Percentiles rank a stretch among this genome's conserved stretches.
These are phyloP conservation scores for Teratosphaeria nubilosa DNA, from an alignment of 2,329 filamentous ascomycete genomes.

Conservation along the genomic window DNA sequence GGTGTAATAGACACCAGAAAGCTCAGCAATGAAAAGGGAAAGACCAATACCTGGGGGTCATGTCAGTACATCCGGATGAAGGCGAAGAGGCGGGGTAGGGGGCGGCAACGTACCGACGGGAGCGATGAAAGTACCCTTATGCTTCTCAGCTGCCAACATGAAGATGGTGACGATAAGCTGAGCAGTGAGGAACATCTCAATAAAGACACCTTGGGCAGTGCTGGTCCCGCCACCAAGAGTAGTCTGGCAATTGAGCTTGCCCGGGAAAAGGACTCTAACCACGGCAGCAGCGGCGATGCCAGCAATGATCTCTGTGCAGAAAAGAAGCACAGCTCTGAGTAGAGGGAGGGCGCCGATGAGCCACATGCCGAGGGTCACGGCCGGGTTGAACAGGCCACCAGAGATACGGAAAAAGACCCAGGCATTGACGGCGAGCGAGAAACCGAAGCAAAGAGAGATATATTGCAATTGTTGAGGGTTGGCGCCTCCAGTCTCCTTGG, in stretches of 20 bases:
- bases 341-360: slow-evolving; percentile 17
- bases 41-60: slow-evolving; percentile 49
- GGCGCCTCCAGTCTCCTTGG: slow-evolving; percentile 16
- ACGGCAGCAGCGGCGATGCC: slow-evolving; percentile 23
- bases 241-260: background rate
- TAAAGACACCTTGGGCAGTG: slow-evolving; percentile 21
- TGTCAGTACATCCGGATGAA: background rate
- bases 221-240: background rate
- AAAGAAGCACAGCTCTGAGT: slow-evolving; percentile 21
- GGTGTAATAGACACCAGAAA: slow-evolving; percentile 19
- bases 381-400: slow-evolving; percentile 20
- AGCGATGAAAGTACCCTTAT: slow-evolving; percentile 42
- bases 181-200: slow-evolving; percentile 24
- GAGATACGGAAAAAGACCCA: slow-evolving; percentile 23
- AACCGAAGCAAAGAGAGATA: slow-evolving; percentile 27
- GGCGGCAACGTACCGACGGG: slow-evolving; percentile 40
- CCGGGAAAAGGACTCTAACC: slow-evolving; percentile 16
- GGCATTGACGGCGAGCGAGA: slow-evolving; percentile 21
- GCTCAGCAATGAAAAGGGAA: slow-evolving; percentile 49
- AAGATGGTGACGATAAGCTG: slow-evolving; percentile 24
- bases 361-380: slow-evolving; percentile 23
- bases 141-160: slow-evolving; percentile 27
- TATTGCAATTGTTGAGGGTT: slow-evolving; percentile 30
- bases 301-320: slow-evolving; percentile 21
- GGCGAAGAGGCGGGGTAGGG: background rate